These are phyloP conservation scores for Verbena officinalis DNA, from an alignment of 257 asterid genomes.

Conservation along the genomic window DNA sequence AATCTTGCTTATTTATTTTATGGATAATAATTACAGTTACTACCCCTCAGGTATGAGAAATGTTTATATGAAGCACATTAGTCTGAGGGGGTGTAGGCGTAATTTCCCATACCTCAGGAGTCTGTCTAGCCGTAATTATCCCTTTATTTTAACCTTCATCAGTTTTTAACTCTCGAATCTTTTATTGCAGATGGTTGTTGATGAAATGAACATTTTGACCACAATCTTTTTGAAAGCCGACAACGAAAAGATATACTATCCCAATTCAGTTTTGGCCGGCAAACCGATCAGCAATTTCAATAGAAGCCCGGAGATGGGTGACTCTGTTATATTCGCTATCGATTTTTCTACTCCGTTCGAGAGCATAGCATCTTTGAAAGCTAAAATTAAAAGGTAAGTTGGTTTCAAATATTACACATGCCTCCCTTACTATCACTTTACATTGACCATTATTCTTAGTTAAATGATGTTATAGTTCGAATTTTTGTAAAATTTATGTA, in stretches of 20 bases:
- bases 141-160: too few species aligned
- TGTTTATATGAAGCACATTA: too few species aligned
- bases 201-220: constrained; percentile 74
- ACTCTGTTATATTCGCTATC: constrained; percentile 64
- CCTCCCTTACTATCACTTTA: too few species aligned
- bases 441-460: too few species aligned
- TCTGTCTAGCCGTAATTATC: too few species aligned
- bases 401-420: too few species aligned
- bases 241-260: constrained; percentile 69
- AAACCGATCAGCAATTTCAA: constrained; percentile 63
- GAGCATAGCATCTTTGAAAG: constrained; percentile 64
- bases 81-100: too few species aligned
- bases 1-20: background rate
- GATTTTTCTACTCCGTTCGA: constrained; percentile 72
- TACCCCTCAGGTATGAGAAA: too few species aligned
- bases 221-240: constrained; percentile 63
- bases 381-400: constrained; percentile 59
- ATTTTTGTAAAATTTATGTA: too few species aligned
- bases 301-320: constrained; percentile 82
- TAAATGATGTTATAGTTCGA: too few species aligned
- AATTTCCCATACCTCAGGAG: too few species aligned
- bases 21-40: too few species aligned
- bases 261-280: constrained; percentile 58
- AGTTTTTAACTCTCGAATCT: background rate
- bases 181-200: constrained; percentile 64